Base-by-base conservation (phyloP, 192 early-diverging fungal species). In the Fimicolochytrium jonesii region DNA sequence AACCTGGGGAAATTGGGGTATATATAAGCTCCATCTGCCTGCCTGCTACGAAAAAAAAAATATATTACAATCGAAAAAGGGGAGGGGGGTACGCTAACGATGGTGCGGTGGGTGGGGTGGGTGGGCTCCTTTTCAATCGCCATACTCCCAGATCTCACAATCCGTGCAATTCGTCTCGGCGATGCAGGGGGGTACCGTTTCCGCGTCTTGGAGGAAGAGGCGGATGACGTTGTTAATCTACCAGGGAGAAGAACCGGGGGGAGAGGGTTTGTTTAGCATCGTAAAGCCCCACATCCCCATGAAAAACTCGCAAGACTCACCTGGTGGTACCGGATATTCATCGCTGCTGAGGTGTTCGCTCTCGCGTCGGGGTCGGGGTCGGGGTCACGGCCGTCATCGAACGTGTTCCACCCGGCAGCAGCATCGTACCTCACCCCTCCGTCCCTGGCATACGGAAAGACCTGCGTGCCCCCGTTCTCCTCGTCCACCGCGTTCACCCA, bases 161-260 rank as follows among this genome's bases (percentile, higher is more conserved):
- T 59, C 57, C 4, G 45, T 59, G 57, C 57, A 59, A 30, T 59
- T 47, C 9, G 23, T 11, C 46, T 59, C 57, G 17, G 57, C 41
- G 28, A 30, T 29, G 43, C 57, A 59, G 9, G 25, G 5, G 25
- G 57, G 57, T 17, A 59, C 57, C 11, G 5, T 33, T 46, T 59
- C 57, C 22, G 57, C 57, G 20, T 59, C 57, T 47, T 59, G 18
- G 6, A 59, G 22, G 43, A 59, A 59, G 0, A 59, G 5, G 11
- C 22, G 4, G 41, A 59, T 59, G 42, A 59, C 57, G 30, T 59
- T 59, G 57, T 59, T 59, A 43, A 59, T 59, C 57, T 59, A 30
- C 13, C 43, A n/a, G 32, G 18, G 11, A 4, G 11, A 33, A 55
- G 53, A 6, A 34, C 29, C 9, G 33, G 35, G 33, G 36, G n/a